phyloP scores from a whole-genome alignment of 495 filamentous ascomycete species.

The Penicillium paradoxum region DNA sequence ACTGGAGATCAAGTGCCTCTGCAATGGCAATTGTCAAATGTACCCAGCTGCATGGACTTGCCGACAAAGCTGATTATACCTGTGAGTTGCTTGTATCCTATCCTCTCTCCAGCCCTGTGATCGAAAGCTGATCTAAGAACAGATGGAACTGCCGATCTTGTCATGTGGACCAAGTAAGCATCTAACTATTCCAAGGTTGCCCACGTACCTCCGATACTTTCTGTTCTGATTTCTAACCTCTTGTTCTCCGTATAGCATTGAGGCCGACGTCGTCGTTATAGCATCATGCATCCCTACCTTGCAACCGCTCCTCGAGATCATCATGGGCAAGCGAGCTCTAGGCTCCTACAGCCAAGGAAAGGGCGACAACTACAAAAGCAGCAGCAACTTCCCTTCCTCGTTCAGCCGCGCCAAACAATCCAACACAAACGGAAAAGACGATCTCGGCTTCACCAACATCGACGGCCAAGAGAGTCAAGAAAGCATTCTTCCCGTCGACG shows the following conservation, averaged over 20 bases:
- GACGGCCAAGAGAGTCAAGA: conserved; percentile 32
- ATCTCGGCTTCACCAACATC: conserved; percentile 22
- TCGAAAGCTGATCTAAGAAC: neutral
- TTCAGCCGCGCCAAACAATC: conserved; percentile 15
- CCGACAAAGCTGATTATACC: conserved; percentile 32
- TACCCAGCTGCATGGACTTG: conserved; percentile 31
- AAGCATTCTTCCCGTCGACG: conserved; percentile 20
- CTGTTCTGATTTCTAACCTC: neutral
- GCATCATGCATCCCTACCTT: conserved; percentile 42
- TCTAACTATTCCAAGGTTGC: neutral
- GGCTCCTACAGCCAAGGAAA: conserved; percentile 25
- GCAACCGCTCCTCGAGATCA: conserved; percentile 35
- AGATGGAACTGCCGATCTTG: conserved; percentile 33
- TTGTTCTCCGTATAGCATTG: conserved; percentile 24
- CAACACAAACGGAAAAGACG: conserved; percentile 11
- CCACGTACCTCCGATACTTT: neutral
- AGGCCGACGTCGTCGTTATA: conserved; percentile 39
- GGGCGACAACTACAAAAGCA: conserved; percentile 18
- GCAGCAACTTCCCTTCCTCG: conserved; percentile 9
- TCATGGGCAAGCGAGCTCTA: conserved; percentile 28
- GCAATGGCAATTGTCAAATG: conserved; percentile 36
- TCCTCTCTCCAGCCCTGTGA: neutral
- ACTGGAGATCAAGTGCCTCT: conserved; percentile 18
- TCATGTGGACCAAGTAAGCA: conserved; percentile 36
- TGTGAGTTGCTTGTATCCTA: conserved; percentile 20